A percentile compares a stretch with the other conserved stretches of the same genome.
Evolutionary conservation across 2,329 filamentous ascomycete species (phyloP).

Genomic region (Hypoxylon sp.): DNA sequence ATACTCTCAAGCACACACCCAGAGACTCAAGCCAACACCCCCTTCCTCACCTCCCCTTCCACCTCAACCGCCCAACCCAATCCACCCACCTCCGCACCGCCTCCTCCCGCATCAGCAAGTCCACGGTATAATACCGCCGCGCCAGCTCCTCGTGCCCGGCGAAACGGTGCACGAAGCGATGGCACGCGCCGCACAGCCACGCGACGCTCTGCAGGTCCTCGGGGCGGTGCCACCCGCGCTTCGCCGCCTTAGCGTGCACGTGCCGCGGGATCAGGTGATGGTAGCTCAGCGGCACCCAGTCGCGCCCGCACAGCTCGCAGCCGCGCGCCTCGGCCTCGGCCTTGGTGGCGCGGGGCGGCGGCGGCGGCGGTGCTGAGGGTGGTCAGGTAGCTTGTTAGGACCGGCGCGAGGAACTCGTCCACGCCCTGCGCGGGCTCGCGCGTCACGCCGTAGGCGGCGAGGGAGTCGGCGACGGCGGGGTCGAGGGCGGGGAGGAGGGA

Average conservation of each 20-base stretch:
- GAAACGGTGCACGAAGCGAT: slow-evolving; percentile 83
- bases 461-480: slow-evolving; percentile 72
- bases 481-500: slow-evolving; percentile 67
- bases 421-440: slow-evolving; percentile 58
- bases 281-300: slow-evolving; percentile 82
- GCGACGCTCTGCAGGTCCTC: slow-evolving; percentile 84
- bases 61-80: slow-evolving; percentile 80
- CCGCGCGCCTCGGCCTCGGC: slow-evolving; percentile 58
- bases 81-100: slow-evolving; percentile 77
- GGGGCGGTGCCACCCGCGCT: slow-evolving; percentile 82
- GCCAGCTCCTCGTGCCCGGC: slow-evolving; percentile 83
- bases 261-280: slow-evolving; percentile 87
- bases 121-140: slow-evolving; percentile 77
- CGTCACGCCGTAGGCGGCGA: slow-evolving; percentile 75
- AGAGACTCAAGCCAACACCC: not conserved
- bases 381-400: slow-evolving; percentile 73
- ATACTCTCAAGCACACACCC: no score
- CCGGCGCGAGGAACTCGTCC: slow-evolving; percentile 70
- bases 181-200: slow-evolving; percentile 87
- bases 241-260: slow-evolving; percentile 80
- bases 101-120: slow-evolving; percentile 75
- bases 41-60: slow-evolving; percentile 70
- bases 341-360: slow-evolving; percentile 70
- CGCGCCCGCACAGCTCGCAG: slow-evolving; percentile 84
- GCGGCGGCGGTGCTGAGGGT: slow-evolving; percentile 71